Conservation (phyloP, 352 stramenopile genomes). For the Hyaloperonospora arabidopsidis region DNA sequence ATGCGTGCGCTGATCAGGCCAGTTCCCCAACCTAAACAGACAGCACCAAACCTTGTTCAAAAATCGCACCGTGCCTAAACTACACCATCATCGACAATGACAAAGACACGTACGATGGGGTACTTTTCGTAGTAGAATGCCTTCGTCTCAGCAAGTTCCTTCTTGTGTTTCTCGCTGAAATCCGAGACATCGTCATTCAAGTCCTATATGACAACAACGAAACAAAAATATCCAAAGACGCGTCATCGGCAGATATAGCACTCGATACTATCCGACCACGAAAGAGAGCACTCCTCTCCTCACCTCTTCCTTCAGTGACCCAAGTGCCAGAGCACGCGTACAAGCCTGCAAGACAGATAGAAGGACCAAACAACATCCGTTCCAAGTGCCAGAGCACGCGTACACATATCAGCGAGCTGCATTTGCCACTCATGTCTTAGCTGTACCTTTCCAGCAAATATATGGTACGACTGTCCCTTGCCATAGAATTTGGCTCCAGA, state of each 20-base stretch:
- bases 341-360: slow-evolving; percentile 38
- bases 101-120: slow-evolving; percentile 51
- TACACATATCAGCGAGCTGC: neutral
- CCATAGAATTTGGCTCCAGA: slow-evolving; percentile 67
- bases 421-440: neutral
- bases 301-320: slow-evolving; percentile 65
- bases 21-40: slow-evolving; percentile 42
- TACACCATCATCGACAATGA: neutral
- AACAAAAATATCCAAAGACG: neutral
- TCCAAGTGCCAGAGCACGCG: neutral
- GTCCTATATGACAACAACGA: slow-evolving; percentile 30
- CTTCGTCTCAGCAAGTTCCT: slow-evolving; percentile 60
- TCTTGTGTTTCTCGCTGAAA: slow-evolving; percentile 50
- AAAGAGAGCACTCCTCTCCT: neutral
- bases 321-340: slow-evolving; percentile 60
- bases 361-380: no score
- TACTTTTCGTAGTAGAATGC: slow-evolving; percentile 83
- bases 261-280: neutral
- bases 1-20: slow-evolving; percentile 11
- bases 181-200: slow-evolving; percentile 65
- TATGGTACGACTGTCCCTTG: slow-evolving; percentile 59
- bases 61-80: neutral
- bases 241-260: neutral
- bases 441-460: slow-evolving; percentile 62
- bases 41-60: slow-evolving; percentile 6